phyloP scores from a whole-genome alignment of 2,329 filamentous ascomycete genomes.

The Coniochaeta sp. region DNA sequence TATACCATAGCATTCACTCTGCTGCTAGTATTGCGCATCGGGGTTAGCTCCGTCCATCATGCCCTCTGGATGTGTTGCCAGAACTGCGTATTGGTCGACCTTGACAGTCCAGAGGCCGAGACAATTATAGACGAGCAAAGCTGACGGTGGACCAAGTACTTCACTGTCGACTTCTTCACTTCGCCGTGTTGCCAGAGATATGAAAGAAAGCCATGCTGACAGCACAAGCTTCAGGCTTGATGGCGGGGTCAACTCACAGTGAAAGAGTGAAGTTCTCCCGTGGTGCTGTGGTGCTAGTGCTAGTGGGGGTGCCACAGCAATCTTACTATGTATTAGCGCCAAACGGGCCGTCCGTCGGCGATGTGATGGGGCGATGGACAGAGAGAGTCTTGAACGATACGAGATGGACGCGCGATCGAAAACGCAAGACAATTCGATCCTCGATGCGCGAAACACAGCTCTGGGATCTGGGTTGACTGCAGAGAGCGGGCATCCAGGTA shows the following conservation, averaged over 20 bases:
- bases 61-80: no score
- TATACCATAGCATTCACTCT: neutral
- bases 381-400: neutral
- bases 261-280: neutral
- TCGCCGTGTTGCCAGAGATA: no score
- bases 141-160: no score
- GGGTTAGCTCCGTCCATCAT: neutral
- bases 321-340: neutral
- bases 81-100: no score
- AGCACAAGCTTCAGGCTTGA: neutral
- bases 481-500: neutral
- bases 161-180: no score
- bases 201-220: no score
- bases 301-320: no score
- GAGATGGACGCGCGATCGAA: neutral
- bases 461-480: neutral
- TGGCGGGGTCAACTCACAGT: neutral
- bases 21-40: neutral
- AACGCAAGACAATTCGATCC: neutral
- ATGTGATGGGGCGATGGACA: neutral
- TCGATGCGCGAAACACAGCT: neutral
- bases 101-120: no score
- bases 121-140: no score
- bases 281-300: neutral
- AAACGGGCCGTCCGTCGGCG: neutral